Base-by-base conservation (phyloP, 169 alveolate species). In the Plasmodium adleri region DNA sequence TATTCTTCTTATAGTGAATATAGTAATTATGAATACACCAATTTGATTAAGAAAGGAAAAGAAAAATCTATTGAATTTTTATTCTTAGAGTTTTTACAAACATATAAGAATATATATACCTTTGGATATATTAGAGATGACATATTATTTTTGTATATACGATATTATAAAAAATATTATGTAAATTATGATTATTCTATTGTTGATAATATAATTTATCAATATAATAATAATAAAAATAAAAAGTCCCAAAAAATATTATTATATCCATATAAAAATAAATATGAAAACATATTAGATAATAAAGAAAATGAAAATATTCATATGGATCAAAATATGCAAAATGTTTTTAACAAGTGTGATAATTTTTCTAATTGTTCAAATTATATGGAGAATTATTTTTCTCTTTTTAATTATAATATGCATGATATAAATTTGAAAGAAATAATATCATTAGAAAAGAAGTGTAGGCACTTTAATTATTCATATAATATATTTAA, bases 11-110 rank as follows among this genome's bases (percentile, higher is more conserved):
- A 62, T 10, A 83, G 64, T 50, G 76, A 83, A 72, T 68, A 83
- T 67, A 67, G 91, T 59, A 83, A 83, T 56, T 83, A 83, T 83
- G 91, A 70, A n/a, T 83, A 83, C 39, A 83, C 91, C 3, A 83
- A 83, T 68, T 47, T 83, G 63, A 68, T 83, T 58, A 68, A 54
- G 49, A 83, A 13, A 47, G 91, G 91, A n/a, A 66, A 60, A 72
- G 72, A 67, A 50, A 70, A 83, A 49, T 68, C 91, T 10, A 58
- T 63, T 32, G 91, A 83, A 43, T 83, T 68, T 26, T 67, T 83
- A 83, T 83, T 83, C 70, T 83, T 83, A 60, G 91, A 83, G n/a
- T 83, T 83, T 72, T 49, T 83, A 7, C 64, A 63, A 9, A 72
- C 20, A 45, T 68, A 83, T 72, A 67, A 83, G 70, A 47, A 83